These are phyloP conservation scores for Talaromyces piceae DNA, from an alignment of 2,329 filamentous ascomycete species.

Conservation along the genomic window DNA sequence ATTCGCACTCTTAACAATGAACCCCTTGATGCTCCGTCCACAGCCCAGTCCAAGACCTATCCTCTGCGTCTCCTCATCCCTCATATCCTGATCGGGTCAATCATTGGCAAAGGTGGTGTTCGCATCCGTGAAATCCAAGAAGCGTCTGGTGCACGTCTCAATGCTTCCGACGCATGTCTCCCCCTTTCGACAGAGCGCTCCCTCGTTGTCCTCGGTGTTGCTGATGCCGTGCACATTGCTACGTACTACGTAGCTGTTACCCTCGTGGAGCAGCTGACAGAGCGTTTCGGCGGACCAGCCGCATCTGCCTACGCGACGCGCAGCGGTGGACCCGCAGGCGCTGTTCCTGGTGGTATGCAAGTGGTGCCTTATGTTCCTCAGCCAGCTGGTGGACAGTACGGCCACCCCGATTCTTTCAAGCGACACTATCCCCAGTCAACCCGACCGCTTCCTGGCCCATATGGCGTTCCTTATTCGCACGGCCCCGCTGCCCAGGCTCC, in stretches of 20 bases:
- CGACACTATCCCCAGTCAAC: constrained; percentile 67
- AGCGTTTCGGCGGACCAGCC: constrained; percentile 89
- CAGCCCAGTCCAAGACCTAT: constrained; percentile 92
- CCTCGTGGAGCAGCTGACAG: constrained; percentile 93
- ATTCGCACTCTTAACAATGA: constrained; percentile 98
- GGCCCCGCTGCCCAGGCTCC: constrained; percentile 51
- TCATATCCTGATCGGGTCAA: constrained; percentile 94
- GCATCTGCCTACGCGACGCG: constrained; percentile 97
- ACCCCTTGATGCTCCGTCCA: constrained; percentile 78
- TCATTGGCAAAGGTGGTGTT: constrained; percentile 94
- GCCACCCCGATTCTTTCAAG: constrained; percentile 76
- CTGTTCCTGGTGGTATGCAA: constrained; percentile 95
- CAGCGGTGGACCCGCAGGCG: constrained; percentile 84
- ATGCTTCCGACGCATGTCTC: constrained; percentile 90
- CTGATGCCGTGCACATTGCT: constrained; percentile 96
- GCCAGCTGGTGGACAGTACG: constrained; percentile 85
- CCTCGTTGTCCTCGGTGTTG: constrained; percentile 95
- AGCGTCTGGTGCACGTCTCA: constrained; percentile 88
- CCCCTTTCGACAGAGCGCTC: constrained; percentile 94
- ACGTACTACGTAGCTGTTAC: constrained; percentile 98
- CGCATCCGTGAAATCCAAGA: constrained; percentile 98
- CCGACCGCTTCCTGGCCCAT: constrained; percentile 67
- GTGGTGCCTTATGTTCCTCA: constrained; percentile 97
- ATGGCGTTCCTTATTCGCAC: constrained; percentile 65
- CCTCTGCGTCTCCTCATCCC: constrained; percentile 91